Base-by-base conservation (phyloP, 495 filamentous ascomycete genomes). In the Penicillium canescens region DNA sequence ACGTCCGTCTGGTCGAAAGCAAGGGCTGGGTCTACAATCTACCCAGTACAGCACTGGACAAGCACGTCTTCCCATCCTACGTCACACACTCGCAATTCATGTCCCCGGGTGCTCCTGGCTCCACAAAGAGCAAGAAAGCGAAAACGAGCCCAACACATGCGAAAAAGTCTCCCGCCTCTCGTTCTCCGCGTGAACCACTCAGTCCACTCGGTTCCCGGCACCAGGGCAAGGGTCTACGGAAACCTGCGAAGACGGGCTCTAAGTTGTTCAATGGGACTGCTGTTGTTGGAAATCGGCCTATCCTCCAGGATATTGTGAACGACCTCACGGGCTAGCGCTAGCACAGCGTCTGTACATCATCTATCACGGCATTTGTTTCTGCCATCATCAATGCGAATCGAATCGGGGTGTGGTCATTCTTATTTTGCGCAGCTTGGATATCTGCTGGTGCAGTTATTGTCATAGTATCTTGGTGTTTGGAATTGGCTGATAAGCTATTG, bases 1-100 rank as follows among this genome's bases (percentile, higher is more conserved):
- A 97, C 46, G 74, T 98, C n/a, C 65, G 70, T 14, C 67, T 96
- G 41, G 90, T 96, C 71, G 85, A 92, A 62, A 68, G 73, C 34
- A 81, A 79, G 31, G 76, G 78, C 3, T 96, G 92, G 92, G 71
- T 90, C 5, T 87, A 89, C 46, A 82, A 96, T 51, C 54, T 97
- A 20, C 84, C 82, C 0, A 60, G 52, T 4, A 75, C 74, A 1
- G 88, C 87, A 23, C 62, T 87, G 39, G 82, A 87, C 9, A 78
- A 73, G n/a, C 91, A 96, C 72, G 60, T 76, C 42, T 90, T 88
- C 54, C 81, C 84, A n/a, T 55, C 61, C 1, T 47, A 56, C 2
- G 48, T 56, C 6, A 62, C 61, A 2, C 65, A 69, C 18, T 44
- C 58, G 48, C 58, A 50, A 6, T 44, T 57, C 13, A 46, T 53